phyloP scores from a whole-genome alignment of 768 basidiomycete species.

The Coprinopsis marcescibilis region DNA sequence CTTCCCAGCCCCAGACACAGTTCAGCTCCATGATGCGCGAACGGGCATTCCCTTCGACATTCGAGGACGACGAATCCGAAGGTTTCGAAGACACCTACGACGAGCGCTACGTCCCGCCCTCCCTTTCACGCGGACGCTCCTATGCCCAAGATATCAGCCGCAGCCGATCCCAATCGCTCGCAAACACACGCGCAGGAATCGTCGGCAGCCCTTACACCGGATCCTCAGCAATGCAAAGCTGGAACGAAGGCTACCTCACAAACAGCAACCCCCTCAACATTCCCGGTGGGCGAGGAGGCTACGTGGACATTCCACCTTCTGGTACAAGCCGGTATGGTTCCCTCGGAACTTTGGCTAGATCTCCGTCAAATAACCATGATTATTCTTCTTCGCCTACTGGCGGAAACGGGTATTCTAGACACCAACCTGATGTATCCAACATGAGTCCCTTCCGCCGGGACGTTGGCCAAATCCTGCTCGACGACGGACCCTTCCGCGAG shows the following conservation, averaged over 20 bases:
- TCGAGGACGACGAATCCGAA: conserved; percentile 79
- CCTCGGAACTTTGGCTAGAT: conserved; percentile 50
- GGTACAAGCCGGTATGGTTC: conserved; percentile 59
- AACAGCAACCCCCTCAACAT: conserved; percentile 50
- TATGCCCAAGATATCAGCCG: conserved; percentile 60
- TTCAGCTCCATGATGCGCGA: conserved; percentile 66
- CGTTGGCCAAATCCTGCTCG: conserved; percentile 69
- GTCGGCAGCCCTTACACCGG: conserved; percentile 45
- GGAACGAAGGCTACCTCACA: conserved; percentile 54
- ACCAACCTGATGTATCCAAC: conserved; percentile 58
- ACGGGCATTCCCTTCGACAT: conserved; percentile 63
- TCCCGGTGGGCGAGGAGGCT: conserved; percentile 33
- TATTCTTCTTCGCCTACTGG: conserved; percentile 42
- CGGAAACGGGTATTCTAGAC: conserved; percentile 41
- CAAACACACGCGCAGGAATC: conserved; percentile 50
- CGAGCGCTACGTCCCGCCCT: conserved; percentile 43
- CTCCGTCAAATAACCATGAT: conserved; percentile 50
- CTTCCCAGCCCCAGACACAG: conserved; percentile 45
- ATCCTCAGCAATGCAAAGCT: conserved; percentile 44
- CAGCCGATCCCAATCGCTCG: conserved; percentile 74
- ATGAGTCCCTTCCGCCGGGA: conserved; percentile 85
- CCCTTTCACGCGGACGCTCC: conserved; percentile 49
- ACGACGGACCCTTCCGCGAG: conserved; percentile 69
- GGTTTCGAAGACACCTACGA: conserved; percentile 58
- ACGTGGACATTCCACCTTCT: conserved; percentile 60